Base-by-base conservation (phyloP, 2,329 filamentous ascomycete genomes). In the Fusarium phyllophilum region DNA sequence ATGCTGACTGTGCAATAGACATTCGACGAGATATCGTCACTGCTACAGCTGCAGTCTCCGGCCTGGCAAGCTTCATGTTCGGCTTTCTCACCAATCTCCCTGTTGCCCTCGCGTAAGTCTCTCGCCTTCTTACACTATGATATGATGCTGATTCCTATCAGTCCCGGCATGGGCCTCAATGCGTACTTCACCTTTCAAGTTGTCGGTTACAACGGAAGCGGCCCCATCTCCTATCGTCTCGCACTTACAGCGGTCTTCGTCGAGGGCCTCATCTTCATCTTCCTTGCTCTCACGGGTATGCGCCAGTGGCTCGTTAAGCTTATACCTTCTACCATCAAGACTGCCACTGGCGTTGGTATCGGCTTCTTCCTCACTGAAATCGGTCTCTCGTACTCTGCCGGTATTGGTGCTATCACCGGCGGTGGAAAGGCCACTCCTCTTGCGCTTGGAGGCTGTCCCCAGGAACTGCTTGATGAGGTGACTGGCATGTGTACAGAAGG, bases 11-110 rank as follows among this genome's bases (percentile, higher is more conserved):
- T 18, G 12, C 1, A 36, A 18, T 33, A 65, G 90, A 86, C 49
- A 82, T 97, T 70, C 92, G 93, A 74, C 89, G 92, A 38, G 94
- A 97, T 80, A 84, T 96, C 24, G 91, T 96, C 65, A 97, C 94
- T 3, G 93, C 93, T 8, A 97, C 94, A 2, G 92, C 94, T n/a
- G 93, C 93, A 15, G 89, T 96, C 58, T 86, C 93, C 11, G 94
- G 93, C 12, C 85, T 96, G 66, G 89, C 92, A 2, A 93, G 91
- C 31, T 91, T 97, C 76, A 85, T 88, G 67, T 96, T 97, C 84
- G 94, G 94, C 8, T 87, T 96, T 26, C 86, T 95, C 60, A 94
- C 94, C 34, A 97, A 97, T 75, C 88, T 96, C 59, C 94, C 94
- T 1, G 83, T 84, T 52, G 83, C 82, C 10, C 78, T 84, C 48